These are phyloP conservation scores for Rhodotorula toruloides DNA, from an alignment of 768 basidiomycete species.

Conservation along the genomic window DNA sequence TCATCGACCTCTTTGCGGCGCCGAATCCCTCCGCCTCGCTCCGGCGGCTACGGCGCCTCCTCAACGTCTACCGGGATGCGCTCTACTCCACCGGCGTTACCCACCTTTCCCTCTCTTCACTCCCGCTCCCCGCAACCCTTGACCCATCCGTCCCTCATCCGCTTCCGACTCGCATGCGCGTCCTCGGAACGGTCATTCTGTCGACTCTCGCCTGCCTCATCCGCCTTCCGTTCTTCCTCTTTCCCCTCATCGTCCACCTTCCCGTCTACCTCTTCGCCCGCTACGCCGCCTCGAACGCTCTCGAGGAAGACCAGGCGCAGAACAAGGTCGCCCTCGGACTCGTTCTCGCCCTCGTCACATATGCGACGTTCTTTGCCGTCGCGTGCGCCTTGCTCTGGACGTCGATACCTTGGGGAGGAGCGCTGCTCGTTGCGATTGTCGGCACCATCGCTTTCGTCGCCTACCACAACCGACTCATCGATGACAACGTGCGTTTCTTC, in stretches of 20 bases:
- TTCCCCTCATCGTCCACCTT: slow-evolving; percentile 63
- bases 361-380: slow-evolving; percentile 75
- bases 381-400: slow-evolving; percentile 80
- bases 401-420: slow-evolving; percentile 50
- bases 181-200: slow-evolving; percentile 68
- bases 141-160: slow-evolving; percentile 62
- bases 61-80: slow-evolving; percentile 88
- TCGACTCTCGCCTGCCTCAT: slow-evolving; percentile 67
- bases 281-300: slow-evolving; percentile 62
- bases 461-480: slow-evolving; percentile 81
- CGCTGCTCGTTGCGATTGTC: slow-evolving; percentile 57
- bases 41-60: slow-evolving; percentile 48
- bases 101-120: slow-evolving; percentile 73
- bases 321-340: slow-evolving; percentile 86
- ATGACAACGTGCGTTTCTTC: slow-evolving; percentile 57
- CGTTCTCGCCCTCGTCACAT: slow-evolving; percentile 67
- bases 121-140: slow-evolving; percentile 76
- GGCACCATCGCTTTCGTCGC: slow-evolving; percentile 63
- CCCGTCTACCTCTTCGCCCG: slow-evolving; percentile 73
- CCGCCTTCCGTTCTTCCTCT: slow-evolving; percentile 78
- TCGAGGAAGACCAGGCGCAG: slow-evolving; percentile 93
- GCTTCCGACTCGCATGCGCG: slow-evolving; percentile 75
- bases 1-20: slow-evolving; percentile 27
- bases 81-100: slow-evolving; percentile 68
- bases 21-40: slow-evolving; percentile 16